A percentile compares a stretch with the other conserved stretches of the same genome.
These are phyloP conservation scores for Ustulina deusta DNA, from an alignment of 2,329 filamentous ascomycete species.

Conservation along the genomic window DNA sequence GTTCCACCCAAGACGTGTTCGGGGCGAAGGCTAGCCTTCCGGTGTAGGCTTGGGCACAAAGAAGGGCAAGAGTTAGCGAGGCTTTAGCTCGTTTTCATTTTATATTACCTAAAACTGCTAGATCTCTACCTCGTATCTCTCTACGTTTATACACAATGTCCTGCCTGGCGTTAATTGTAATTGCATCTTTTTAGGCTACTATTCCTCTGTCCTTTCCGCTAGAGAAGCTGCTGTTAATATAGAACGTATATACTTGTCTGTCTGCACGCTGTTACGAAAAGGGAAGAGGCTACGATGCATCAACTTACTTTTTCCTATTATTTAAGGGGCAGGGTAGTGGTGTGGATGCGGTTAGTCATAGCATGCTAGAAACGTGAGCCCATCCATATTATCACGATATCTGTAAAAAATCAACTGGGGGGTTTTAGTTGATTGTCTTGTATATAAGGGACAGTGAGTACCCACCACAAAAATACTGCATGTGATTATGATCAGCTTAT, in stretches of 20 bases:
- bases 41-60: constrained; percentile 17
- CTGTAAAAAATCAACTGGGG: neutral
- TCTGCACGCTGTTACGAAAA: neutral
- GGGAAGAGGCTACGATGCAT: neutral
- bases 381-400: neutral
- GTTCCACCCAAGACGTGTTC: constrained; percentile 20
- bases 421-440: neutral
- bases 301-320: neutral
- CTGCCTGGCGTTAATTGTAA: neutral
- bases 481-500: neutral
- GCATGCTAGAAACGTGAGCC: neutral
- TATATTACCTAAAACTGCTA: constrained; percentile 15
- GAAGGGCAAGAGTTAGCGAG: constrained; percentile 40
- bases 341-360: neutral
- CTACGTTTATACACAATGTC: neutral
- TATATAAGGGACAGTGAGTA: neutral
- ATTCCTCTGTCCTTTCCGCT: neutral
- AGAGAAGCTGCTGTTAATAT: neutral
- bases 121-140: neutral
- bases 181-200: neutral
- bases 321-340: neutral
- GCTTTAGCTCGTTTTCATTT: neutral
- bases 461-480: neutral
- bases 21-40: neutral
- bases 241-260: neutral